Evolutionary conservation across 1,284 basidiomycete genomes (phyloP).

Genomic region (Puccinia coronata): DNA sequence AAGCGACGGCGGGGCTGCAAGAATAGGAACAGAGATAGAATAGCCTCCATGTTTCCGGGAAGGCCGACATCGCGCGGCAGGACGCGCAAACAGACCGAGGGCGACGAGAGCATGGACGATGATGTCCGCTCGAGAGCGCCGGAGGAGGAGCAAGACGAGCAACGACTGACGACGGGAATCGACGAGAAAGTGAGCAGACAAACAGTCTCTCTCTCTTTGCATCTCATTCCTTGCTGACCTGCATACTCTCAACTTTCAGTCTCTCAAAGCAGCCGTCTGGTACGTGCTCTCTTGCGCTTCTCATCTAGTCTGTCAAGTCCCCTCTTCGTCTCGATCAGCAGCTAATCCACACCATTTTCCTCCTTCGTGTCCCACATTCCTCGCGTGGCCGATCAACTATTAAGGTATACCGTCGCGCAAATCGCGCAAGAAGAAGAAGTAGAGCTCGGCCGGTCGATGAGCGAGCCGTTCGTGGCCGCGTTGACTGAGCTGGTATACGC

Average conservation of each 20-base stretch:
- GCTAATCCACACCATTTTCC: not conserved
- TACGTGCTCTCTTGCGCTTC: not conserved
- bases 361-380: not conserved
- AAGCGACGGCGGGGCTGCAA: too few species aligned
- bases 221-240: not conserved
- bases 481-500: slow-evolving; percentile 42
- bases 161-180: slow-evolving; percentile 4
- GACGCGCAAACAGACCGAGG: too few species aligned
- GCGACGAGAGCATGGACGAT: not conserved
- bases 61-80: too few species aligned
- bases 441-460: slow-evolving; percentile 35
- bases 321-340: not conserved
- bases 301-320: too few species aligned
- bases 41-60: too few species aligned
- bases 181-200: not conserved
- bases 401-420: slow-evolving; percentile 48
- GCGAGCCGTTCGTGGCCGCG: slow-evolving; percentile 43
- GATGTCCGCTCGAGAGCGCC: not conserved
- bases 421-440: slow-evolving; percentile 49
- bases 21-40: too few species aligned
- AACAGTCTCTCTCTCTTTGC: not conserved
- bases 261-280: slow-evolving; percentile 30
- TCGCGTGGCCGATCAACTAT: too few species aligned
- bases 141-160: not conserved
- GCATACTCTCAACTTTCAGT: not conserved